Conservation (phyloP, 2,329 filamentous ascomycete genomes). For the Stachybotrys chartarum region DNA sequence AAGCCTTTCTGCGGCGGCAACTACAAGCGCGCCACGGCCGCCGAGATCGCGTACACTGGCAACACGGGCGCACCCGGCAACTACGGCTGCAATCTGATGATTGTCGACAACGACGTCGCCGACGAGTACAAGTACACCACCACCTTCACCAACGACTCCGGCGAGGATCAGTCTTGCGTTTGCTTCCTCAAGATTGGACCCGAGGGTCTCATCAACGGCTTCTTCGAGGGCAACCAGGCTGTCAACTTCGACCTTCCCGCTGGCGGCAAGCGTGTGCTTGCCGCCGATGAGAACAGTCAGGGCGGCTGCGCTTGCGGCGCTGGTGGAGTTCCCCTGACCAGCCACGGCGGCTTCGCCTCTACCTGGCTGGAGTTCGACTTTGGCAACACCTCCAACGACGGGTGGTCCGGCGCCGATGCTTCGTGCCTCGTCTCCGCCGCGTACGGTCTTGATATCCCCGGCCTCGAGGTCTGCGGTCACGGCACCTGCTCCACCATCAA, state of each 20-base stretch:
- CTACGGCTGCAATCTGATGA: slow-evolving; percentile 48
- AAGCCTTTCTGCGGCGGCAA: slow-evolving; percentile 28
- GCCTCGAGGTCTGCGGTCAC: slow-evolving; percentile 30
- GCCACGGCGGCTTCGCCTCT: slow-evolving; percentile 31
- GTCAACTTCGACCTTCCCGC: slow-evolving; percentile 33
- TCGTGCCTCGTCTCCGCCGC: slow-evolving; percentile 38
- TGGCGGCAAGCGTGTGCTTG: slow-evolving; percentile 31
- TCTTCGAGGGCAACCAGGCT: slow-evolving; percentile 35
- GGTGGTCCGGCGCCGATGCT: slow-evolving; percentile 43
- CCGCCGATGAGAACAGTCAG: slow-evolving; percentile 39
- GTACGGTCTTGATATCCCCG: slow-evolving; percentile 20
- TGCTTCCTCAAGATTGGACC: slow-evolving; percentile 48
- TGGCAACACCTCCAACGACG: slow-evolving; percentile 34
- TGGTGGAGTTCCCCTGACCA: slow-evolving; percentile 24
- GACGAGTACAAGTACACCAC: slow-evolving; percentile 36
- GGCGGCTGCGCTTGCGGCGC: slow-evolving; percentile 37
- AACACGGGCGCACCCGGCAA: slow-evolving; percentile 33
- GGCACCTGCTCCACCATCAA: slow-evolving; percentile 34
- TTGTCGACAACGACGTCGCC: slow-evolving; percentile 26
- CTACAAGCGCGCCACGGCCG: slow-evolving; percentile 38
- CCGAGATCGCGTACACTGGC: slow-evolving; percentile 38
- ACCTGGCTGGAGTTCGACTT: slow-evolving; percentile 47
- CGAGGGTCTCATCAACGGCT: slow-evolving; percentile 36
- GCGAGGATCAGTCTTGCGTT: slow-evolving; percentile 27
- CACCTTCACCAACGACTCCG: slow-evolving; percentile 31